Evolutionary conservation across 768 basidiomycete species (phyloP), one percentile per base, ranked within the genome.

Genomic region (Sistotremastrum suecicum): DNA sequence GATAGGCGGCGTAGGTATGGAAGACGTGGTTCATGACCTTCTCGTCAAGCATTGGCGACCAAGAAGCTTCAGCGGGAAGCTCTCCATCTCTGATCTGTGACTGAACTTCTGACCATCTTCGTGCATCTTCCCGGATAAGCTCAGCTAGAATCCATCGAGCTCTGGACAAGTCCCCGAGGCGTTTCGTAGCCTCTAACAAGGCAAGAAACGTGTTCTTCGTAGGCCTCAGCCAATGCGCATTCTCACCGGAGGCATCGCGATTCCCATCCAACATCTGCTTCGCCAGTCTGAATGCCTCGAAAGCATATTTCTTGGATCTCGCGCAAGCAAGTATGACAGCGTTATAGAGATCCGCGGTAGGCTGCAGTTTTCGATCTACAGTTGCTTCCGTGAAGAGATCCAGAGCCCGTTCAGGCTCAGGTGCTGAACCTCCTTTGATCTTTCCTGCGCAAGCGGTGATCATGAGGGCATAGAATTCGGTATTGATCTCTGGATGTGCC

Each of bases 331-430:
- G 69, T 54, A 97, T 91, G 46, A 85, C 63, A 0, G 89, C 89
- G 50, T 80, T 80, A 58, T 88, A 99, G 3, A 87, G 70, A 3
- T 67, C 74, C 1, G 67, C 66, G 0, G 77, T 78, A 0, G 92
- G 89, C 7, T 62, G 50, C 9, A 90, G 61, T 3, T 66, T 52
- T 32, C 72, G 71, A 54, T 89, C 85, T 1, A 74, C 61, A 2
- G 83, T 85, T 89, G 98, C 90, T 60, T 98, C 94, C 29, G 74
- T 78, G 76, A 85, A 95, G 0, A 98, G 68, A 58, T 99, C 95
- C 48, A 94, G 67, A 0, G 94, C 95, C 38, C 86, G 80, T 57
- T 95, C 89, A 0, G 90, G 87, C 52, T 92, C 83, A 1, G 83
- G 77, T 20, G 47, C 52, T n/a, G 63, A 53, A 35, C 65, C 63